phyloP scores from a whole-genome alignment of 2,329 filamentous ascomycete species.

The Botrytis tulipae region DNA sequence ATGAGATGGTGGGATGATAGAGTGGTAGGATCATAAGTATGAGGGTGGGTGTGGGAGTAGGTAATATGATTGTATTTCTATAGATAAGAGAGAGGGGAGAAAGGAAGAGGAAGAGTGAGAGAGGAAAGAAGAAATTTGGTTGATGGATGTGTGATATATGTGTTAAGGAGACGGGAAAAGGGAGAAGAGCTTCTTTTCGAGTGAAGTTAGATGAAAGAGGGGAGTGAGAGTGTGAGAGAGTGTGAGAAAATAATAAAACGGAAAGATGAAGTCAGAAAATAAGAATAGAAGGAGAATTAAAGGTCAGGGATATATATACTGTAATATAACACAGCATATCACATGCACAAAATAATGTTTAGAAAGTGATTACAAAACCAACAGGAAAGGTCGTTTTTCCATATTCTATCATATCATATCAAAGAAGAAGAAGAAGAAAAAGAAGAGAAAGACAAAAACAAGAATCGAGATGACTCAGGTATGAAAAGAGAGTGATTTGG shows the following conservation, averaged over 20 bases:
- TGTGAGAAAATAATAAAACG: no score
- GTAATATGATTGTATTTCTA: rapidly evolving
- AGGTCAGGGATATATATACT: neutral
- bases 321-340: neutral
- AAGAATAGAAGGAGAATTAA: neutral
- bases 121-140: neutral
- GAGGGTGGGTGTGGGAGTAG: neutral
- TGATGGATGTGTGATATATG: neutral
- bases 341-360: neutral
- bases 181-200: no score
- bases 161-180: rapidly evolving
- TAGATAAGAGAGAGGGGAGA: neutral
- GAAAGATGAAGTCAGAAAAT: no score
- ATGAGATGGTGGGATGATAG: no score
- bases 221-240: no score
- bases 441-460: neutral
- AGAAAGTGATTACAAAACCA: neutral
- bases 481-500: no score
- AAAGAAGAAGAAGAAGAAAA: neutral
- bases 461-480: no score
- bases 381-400: rapidly evolving
- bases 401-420: no score
- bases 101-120: no score
- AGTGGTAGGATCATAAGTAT: neutral
- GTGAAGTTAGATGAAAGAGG: no score